A percentile compares a stretch with the other conserved stretches of the same genome.
Conservation (phyloP, 176 grass and related monocot species). For the Bonia amplexicaulis region DNA sequence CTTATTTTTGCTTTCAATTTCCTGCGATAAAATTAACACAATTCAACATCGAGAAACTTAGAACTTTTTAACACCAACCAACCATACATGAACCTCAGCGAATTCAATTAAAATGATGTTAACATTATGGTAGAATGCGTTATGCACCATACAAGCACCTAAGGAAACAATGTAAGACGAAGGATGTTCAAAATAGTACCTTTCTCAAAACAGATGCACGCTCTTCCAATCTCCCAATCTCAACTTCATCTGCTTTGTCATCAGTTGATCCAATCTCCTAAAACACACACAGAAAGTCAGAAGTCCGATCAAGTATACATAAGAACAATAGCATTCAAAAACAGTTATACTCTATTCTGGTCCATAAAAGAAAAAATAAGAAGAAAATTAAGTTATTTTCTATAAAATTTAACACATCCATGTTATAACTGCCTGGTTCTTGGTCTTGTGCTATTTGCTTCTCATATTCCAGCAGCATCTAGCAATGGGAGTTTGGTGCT, state of each 20-base stretch:
- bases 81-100: neutral
- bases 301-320: neutral
- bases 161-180: neutral
- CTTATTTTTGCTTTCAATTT: slow-evolving; percentile 73
- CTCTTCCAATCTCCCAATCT: slow-evolving; percentile 63
- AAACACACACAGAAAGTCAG: neutral
- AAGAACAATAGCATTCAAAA: neutral
- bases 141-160: neutral
- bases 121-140: neutral
- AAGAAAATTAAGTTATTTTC: neutral
- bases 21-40: slow-evolving; percentile 38
- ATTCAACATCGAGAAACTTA: neutral
- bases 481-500: neutral
- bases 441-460: neutral
- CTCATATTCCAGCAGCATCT: neutral
- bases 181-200: slow-evolving; percentile 19
- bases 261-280: slow-evolving; percentile 48
- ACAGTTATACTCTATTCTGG: neutral
- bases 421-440: neutral
- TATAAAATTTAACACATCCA: too few species aligned
- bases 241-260: slow-evolving; percentile 38
- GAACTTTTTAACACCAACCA: neutral
- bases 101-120: neutral
- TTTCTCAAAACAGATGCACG: slow-evolving; percentile 59
- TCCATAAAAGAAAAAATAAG: neutral